These are phyloP conservation scores for Oligophagozyma castellii DNA, from an alignment of 1,139 yeast species.

Conservation along the genomic window DNA sequence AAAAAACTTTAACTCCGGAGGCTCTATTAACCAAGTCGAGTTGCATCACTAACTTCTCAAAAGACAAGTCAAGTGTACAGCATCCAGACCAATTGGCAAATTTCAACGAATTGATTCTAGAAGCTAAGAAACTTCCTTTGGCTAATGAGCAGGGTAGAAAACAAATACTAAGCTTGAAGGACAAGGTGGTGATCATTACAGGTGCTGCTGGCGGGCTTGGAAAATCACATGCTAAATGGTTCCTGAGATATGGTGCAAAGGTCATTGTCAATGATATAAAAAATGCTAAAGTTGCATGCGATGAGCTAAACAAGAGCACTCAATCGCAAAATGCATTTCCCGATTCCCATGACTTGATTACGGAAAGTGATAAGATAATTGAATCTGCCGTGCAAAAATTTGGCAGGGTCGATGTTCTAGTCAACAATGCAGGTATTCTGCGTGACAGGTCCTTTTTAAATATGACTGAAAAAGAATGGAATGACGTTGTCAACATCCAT, in stretches of 20 bases:
- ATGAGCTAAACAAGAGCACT: slow-evolving; percentile 44
- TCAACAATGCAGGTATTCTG: slow-evolving; percentile 91
- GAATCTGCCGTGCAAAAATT: slow-evolving; percentile 64
- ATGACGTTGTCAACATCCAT: slow-evolving; percentile 69
- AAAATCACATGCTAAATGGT: slow-evolving; percentile 70
- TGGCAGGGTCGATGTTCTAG: slow-evolving; percentile 75
- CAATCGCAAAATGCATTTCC: slow-evolving; percentile 80
- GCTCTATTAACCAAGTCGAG: slow-evolving; percentile 61
- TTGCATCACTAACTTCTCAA: slow-evolving; percentile 51
- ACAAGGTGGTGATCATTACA: slow-evolving; percentile 79
- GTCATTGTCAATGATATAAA: slow-evolving; percentile 88
- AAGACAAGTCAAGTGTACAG: slow-evolving; percentile 42
- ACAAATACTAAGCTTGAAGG: slow-evolving; percentile 48
- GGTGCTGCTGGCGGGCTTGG: slow-evolving; percentile 98
- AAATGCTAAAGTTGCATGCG: slow-evolving; percentile 61
- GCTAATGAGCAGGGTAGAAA: slow-evolving; percentile 36
- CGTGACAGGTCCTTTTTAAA: slow-evolving; percentile 82
- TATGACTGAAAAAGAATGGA: slow-evolving; percentile 79
- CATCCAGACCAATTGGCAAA: slow-evolving; percentile 56
- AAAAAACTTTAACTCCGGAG: slow-evolving; percentile 62
- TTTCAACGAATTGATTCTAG: slow-evolving; percentile 39
- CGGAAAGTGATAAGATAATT: slow-evolving; percentile 62
- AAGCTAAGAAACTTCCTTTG: slow-evolving; percentile 38
- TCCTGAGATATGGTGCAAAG: slow-evolving; percentile 88
- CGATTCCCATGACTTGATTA: slow-evolving; percentile 70